Base-by-base conservation (phyloP, 1,139 yeast genomes). In the Candida albicans region DNA sequence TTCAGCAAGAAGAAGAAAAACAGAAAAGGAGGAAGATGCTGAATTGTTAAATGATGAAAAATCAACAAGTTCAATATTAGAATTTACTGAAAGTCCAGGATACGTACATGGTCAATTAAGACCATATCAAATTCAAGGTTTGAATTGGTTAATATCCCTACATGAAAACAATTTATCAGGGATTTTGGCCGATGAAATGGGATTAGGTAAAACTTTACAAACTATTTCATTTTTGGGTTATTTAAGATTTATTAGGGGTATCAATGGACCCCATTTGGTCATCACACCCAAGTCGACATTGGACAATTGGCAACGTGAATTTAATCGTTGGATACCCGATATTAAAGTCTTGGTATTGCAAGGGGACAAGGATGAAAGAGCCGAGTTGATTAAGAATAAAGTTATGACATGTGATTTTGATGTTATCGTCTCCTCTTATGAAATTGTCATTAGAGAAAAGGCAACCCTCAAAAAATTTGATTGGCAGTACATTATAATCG, bases 131-230 rank as follows among this genome's bases (percentile, higher is more conserved):
- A 78, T 91, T 47, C 96, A 87, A 61, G 98, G 98, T 44, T 75
- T 91, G 52, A 91, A 91, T 67, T 91, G 98, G 98, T 70, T 91
- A 57, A 81, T 90, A 18, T 80, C 90, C 1, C 68, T 91, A 45
- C 84, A 86, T 58, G 95, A 87, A 54, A 89, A 91, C 65, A 82
- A 85, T 56, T 75, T 91, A 44, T 83, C 95, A 1, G 98, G 98
- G 39, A 91, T 93, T 40, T 74, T 93, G 47, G 99, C 99, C 8
- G 99, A 93, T 66, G 99, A 93, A 65, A 93, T 93, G 99, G 99
- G 99, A 1, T 75, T 93, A 46, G 99, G 99, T 48, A 93, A 93
- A 62, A 93, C 99, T 1, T 73, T 93, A 48, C 99, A 93, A 63
- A 89, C 97, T 0, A 89, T 93, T 48, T 82, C 98, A 5, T 86